Percentiles rank a stretch among this genome's conserved stretches.
phyloP scores from a whole-genome alignment of 108 stramenopile species.

The Nitzschia sp. region DNA sequence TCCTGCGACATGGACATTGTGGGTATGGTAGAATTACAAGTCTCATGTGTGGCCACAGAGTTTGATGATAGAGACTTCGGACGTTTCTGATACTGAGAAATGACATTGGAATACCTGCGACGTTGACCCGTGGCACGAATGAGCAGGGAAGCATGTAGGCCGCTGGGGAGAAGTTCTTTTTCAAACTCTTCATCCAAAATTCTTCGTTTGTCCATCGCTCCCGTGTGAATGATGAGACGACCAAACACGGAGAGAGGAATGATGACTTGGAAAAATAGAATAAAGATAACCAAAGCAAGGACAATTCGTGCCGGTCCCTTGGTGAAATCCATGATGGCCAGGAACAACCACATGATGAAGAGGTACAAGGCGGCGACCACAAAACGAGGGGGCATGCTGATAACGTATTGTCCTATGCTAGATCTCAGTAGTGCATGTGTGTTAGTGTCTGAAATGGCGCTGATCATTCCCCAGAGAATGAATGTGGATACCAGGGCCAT shows the following conservation, averaged over 20 bases:
- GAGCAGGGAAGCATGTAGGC: conserved; percentile 40
- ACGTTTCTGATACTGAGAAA: conserved; percentile 23
- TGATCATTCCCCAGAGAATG: conserved; percentile 55
- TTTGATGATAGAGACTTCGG: background rate
- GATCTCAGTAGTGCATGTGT: conserved; percentile 43
- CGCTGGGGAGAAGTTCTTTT: conserved; percentile 43
- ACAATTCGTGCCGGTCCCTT: conserved; percentile 2
- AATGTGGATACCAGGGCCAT: conserved; percentile 45
- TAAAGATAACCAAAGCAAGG: conserved; percentile 13
- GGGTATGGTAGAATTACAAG: background rate
- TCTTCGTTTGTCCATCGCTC: conserved; percentile 44
- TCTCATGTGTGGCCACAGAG: background rate
- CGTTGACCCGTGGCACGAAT: conserved; percentile 36
- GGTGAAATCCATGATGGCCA: conserved; percentile 37
- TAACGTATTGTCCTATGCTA: conserved; percentile 54
- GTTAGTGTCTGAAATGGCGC: conserved; percentile 47
- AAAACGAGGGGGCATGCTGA: conserved; percentile 39
- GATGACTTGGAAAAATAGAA: conserved; percentile 44
- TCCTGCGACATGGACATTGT: background rate
- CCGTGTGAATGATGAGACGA: conserved; percentile 50
- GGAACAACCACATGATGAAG: conserved; percentile 45
- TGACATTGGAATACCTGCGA: conserved; percentile 14
- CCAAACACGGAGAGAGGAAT: conserved; percentile 47
- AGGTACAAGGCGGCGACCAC: conserved; percentile 41
- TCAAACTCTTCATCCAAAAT: conserved; percentile 45